These are phyloP conservation scores for Trametes cingulata DNA, from an alignment of 768 basidiomycete genomes.

Conservation along the genomic window DNA sequence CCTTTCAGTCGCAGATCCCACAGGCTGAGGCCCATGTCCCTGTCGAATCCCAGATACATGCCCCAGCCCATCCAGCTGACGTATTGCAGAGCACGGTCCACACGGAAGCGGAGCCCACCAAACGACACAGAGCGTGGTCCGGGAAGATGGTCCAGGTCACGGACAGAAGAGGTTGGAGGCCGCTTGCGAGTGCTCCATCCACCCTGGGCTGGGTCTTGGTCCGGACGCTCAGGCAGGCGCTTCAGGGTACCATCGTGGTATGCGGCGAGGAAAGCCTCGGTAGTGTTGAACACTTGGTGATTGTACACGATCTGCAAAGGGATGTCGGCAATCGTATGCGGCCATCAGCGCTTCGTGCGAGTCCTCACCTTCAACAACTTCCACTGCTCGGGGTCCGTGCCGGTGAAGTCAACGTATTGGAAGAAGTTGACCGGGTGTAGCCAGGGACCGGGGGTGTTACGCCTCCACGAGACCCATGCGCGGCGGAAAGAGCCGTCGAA, in stretches of 20 bases:
- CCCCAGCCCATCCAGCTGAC: constrained; percentile 73
- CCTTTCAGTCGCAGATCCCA: constrained; percentile 61
- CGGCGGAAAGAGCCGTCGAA: constrained; percentile 63
- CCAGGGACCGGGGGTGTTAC: constrained; percentile 50
- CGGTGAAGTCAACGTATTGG: constrained; percentile 56
- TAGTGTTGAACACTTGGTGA: constrained; percentile 51
- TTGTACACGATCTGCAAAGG: constrained; percentile 57
- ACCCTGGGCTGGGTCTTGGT: constrained; percentile 29
- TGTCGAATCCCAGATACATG: constrained; percentile 59
- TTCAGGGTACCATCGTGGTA: constrained; percentile 54
- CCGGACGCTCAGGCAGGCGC: constrained; percentile 37
- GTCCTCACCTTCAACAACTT: constrained; percentile 47
- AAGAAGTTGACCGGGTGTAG: constrained; percentile 59
- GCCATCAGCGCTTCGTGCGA: too few species aligned
- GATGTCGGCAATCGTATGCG: neutral
- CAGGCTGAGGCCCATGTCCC: constrained; percentile 65
- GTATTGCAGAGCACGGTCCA: constrained; percentile 52
- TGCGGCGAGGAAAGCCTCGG: constrained; percentile 52
- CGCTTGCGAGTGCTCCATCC: constrained; percentile 52
- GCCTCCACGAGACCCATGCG: constrained; percentile 51
- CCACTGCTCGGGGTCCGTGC: constrained; percentile 54
- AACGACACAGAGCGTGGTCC: constrained; percentile 66
- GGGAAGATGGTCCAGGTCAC: constrained; percentile 64
- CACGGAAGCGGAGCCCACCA: constrained; percentile 56
- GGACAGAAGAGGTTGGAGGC: constrained; percentile 29